Conservation (phyloP, 768 basidiomycete genomes). For the Lyophyllum shimeji region DNA sequence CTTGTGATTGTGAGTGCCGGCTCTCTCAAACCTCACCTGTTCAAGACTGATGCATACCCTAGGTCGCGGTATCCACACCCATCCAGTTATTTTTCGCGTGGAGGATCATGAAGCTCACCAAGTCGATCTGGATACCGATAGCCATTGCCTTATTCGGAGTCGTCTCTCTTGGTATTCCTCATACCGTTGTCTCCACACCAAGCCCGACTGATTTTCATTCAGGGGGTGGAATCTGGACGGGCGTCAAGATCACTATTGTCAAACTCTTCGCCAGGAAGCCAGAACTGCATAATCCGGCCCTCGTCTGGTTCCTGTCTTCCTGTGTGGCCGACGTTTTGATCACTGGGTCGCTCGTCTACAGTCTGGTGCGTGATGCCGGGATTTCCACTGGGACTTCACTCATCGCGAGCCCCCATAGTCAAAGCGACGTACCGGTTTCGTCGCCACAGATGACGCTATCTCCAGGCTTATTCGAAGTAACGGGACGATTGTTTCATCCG, state of each 20-base stretch:
- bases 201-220: not conserved
- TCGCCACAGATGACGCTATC: constrained; percentile 33
- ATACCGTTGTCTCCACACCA: not conserved
- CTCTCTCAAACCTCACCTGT: not conserved
- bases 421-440: constrained; percentile 34
- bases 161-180: constrained; percentile 29
- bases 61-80: constrained; percentile 40
- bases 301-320: constrained; percentile 45
- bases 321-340: constrained; percentile 48
- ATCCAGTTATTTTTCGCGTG: constrained; percentile 42
- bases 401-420: constrained; percentile 23
- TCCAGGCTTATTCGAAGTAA: constrained; percentile 32
- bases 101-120: constrained; percentile 35
- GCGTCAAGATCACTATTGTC: constrained; percentile 23
- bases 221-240: constrained; percentile 35
- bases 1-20: constrained; percentile 29
- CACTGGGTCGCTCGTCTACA: constrained; percentile 38
- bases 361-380: constrained; percentile 34
- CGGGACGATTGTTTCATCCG: not conserved
- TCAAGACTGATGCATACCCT: not conserved
- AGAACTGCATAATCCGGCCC: constrained; percentile 29
- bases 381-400: not conserved
- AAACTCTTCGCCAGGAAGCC: constrained; percentile 28
- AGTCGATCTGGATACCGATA: constrained; percentile 22
- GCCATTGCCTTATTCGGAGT: constrained; percentile 27